These are phyloP conservation scores for Herpotrichia juniperi DNA, from an alignment of 2,329 filamentous ascomycete genomes.

Conservation along the genomic window DNA sequence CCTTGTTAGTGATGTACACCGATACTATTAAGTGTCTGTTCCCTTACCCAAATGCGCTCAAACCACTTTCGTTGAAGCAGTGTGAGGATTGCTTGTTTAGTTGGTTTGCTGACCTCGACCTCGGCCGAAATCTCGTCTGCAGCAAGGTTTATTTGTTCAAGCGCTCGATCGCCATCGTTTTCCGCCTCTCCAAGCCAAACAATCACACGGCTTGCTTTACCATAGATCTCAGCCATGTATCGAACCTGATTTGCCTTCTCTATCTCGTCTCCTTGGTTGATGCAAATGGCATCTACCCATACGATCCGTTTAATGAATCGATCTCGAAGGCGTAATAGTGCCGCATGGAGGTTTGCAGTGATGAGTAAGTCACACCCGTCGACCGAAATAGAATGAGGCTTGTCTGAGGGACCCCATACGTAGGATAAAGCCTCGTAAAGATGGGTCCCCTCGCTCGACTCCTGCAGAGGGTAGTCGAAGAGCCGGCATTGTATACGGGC, in stretches of 20 bases:
- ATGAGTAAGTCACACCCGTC: not conserved
- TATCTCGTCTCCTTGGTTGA: constrained; percentile 12
- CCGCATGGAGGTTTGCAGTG: constrained; percentile 4
- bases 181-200: constrained; percentile 12
- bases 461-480: constrained; percentile 3
- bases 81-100: constrained; percentile 15
- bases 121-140: constrained; percentile 4
- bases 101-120: constrained; percentile 2
- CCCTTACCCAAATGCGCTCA: constrained; percentile 24
- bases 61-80: constrained; percentile 24
- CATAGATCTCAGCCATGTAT: constrained; percentile 11
- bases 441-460: not conserved
- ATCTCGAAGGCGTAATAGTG: constrained; percentile 13
- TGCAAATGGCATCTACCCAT: constrained; percentile 19
- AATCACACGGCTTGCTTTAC: constrained; percentile 9
- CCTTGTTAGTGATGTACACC: constrained; percentile 12
- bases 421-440: constrained; percentile 14
- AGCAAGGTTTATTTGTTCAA: constrained; percentile 17
- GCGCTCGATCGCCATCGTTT: constrained; percentile 11
- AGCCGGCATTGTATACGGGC: constrained; percentile 3
- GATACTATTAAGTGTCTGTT: constrained; percentile 1
- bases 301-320: constrained; percentile 5
- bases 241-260: constrained; percentile 9
- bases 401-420: constrained; percentile 10
- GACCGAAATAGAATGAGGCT: constrained; percentile 3